phyloP scores from a whole-genome alignment of 192 early-diverging fungal species.

The Backusella liffmaniae region DNA sequence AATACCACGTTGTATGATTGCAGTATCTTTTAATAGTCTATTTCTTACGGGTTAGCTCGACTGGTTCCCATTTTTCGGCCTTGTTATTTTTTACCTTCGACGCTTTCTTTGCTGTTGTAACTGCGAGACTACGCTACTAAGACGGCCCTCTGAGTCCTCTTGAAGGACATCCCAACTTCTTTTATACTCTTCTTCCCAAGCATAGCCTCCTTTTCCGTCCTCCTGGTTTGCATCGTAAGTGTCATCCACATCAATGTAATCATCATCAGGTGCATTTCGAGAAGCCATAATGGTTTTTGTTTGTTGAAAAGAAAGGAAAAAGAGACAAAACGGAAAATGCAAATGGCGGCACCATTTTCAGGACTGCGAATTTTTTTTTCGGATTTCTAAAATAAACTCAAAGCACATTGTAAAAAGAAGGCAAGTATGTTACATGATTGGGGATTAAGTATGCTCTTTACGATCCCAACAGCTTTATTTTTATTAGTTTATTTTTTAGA shows the following conservation, averaged over 20 bases:
- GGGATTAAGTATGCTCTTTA: too few species aligned
- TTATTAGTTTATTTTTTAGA: slow-evolving; percentile 19
- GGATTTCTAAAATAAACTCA: not conserved
- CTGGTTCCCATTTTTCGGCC: not conserved
- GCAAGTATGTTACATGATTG: too few species aligned
- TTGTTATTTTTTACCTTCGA: slow-evolving; percentile 41
- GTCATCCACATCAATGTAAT: slow-evolving; percentile 59
- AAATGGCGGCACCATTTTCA: not conserved
- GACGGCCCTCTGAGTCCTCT: slow-evolving; percentile 82
- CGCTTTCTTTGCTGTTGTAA: slow-evolving; percentile 74
- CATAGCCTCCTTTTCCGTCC: slow-evolving; percentile 63
- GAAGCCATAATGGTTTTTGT: slow-evolving; percentile 7
- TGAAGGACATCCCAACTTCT: slow-evolving; percentile 93
- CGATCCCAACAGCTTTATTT: too few species aligned
- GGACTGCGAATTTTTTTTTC: not conserved
- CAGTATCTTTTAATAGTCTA: slow-evolving; percentile 65
- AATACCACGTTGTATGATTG: slow-evolving; percentile 75
- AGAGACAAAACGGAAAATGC: not conserved
- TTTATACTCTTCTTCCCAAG: slow-evolving; percentile 98
- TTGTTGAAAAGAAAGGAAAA: not conserved
- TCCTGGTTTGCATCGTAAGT: slow-evolving; percentile 40
- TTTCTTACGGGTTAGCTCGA: too few species aligned
- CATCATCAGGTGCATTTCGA: slow-evolving; percentile 35
- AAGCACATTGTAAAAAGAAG: too few species aligned
- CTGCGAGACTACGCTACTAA: slow-evolving; percentile 69